Conservation (phyloP, 2,329 filamentous ascomycete genomes). For the Diaporthe sp. region DNA sequence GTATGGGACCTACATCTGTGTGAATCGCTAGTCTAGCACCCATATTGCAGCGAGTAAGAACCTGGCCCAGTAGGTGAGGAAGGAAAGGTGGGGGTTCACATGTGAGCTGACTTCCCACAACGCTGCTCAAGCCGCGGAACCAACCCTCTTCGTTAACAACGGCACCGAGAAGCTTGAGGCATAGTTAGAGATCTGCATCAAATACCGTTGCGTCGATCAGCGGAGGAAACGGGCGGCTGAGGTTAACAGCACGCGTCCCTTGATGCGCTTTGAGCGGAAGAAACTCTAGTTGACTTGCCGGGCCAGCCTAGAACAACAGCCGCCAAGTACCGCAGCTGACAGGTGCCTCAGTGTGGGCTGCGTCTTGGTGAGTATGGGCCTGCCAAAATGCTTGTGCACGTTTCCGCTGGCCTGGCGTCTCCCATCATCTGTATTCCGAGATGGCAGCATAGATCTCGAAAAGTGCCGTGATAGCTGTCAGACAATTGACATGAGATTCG, state of each 20-base stretch:
- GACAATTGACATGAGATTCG: constrained; percentile 23
- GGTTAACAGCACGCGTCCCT: constrained; percentile 19
- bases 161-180: constrained; percentile 7
- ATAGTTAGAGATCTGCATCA: constrained; percentile 20
- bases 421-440: constrained; percentile 31
- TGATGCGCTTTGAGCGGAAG: constrained; percentile 14
- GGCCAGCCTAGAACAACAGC: constrained; percentile 15
- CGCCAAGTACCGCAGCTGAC: constrained; percentile 10
- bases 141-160: not conserved
- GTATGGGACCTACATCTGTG: constrained; percentile 17
- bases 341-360: constrained; percentile 7
- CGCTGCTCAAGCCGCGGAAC: not conserved
- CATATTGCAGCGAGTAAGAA: constrained; percentile 7
- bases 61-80: not conserved
- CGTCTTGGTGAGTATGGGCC: not conserved
- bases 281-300: constrained; percentile 23
- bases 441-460: constrained; percentile 26
- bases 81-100: constrained; percentile 12
- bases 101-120: not conserved
- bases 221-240: constrained; percentile 18
- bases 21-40: constrained; percentile 16
- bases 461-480: constrained; percentile 23
- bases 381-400: constrained; percentile 12
- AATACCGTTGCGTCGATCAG: constrained; percentile 15
- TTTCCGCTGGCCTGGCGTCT: constrained; percentile 9